Conservation (phyloP, 768 basidiomycete genomes). For the Agrocybe chaxingu region DNA sequence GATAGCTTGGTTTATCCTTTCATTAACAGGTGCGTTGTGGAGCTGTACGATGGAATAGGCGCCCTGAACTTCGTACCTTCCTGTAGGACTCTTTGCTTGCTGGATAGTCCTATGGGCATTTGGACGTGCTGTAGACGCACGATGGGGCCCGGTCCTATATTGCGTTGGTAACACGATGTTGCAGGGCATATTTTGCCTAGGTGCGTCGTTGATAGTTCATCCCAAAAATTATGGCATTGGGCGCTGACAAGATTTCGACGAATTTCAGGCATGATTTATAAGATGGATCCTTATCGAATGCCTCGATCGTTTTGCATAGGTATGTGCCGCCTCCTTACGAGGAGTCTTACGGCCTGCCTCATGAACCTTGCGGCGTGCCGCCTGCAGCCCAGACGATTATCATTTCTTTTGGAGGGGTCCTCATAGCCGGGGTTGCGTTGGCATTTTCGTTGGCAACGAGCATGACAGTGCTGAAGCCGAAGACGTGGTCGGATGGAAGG, state of each 20-base stretch:
- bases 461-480: slow-evolving; percentile 37
- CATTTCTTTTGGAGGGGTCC: slow-evolving; percentile 39
- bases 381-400: slow-evolving; percentile 39
- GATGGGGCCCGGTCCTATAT: slow-evolving; percentile 50
- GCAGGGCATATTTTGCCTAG: slow-evolving; percentile 58
- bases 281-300: slow-evolving; percentile 61
- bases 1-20: slow-evolving; percentile 56
- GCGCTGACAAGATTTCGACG: neutral
- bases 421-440: slow-evolving; percentile 41
- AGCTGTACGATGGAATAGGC: neutral
- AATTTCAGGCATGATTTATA: slow-evolving; percentile 56
- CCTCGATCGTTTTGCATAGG: slow-evolving; percentile 55
- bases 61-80: neutral
- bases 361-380: neutral
- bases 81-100: slow-evolving; percentile 46
- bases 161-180: slow-evolving; percentile 46
- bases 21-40: slow-evolving; percentile 42
- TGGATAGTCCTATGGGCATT: slow-evolving; percentile 47
- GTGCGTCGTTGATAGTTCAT: slow-evolving; percentile 28
- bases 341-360: neutral
- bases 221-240: neutral
- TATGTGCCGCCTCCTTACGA: slow-evolving; percentile 21
- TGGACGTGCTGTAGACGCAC: slow-evolving; percentile 36
- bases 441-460: slow-evolving; percentile 44
- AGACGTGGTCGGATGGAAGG: slow-evolving; percentile 33